Evolutionary conservation across 164 flowering plant species (phyloP).

Genomic region (Nymphaea thermarum): DNA sequence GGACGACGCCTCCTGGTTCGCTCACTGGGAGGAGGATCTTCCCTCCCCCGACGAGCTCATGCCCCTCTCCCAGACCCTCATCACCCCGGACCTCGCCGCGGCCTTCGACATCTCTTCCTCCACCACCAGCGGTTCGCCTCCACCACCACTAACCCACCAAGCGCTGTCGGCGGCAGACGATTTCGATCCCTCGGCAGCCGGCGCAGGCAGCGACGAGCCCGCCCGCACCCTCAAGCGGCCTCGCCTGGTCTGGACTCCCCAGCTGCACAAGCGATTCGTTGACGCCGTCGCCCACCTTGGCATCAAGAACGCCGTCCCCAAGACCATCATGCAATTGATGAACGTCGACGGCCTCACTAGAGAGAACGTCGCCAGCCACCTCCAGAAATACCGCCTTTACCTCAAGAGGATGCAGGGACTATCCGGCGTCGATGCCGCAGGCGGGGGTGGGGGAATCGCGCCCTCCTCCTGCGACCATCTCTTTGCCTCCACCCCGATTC

Average conservation of each 20-base stretch:
- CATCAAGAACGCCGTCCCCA: conserved; percentile 97
- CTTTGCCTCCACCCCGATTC: conserved; percentile 78
- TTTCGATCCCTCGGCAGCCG: not conserved
- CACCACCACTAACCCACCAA: conserved; percentile 4
- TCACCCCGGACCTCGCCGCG: conserved; percentile 78
- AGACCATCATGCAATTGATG: conserved; percentile 99
- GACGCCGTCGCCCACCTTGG: conserved; percentile 98
- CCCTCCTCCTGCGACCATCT: conserved; percentile 21
- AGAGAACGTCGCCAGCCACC: conserved; percentile 95
- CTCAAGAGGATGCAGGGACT: conserved; percentile 90
- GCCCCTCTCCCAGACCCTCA: conserved; percentile 88
- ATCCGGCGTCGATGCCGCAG: conserved; percentile 20
- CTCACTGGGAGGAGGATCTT: conserved; percentile 85
- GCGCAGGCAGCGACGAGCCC: conserved; percentile 35
- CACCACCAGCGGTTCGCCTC: conserved; percentile 3
- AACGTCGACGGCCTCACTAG: conserved; percentile 94
- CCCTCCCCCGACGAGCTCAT: conserved; percentile 87
- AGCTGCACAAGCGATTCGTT: conserved; percentile 94
- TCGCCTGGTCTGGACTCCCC: conserved; percentile 95
- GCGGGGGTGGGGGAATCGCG: conserved; percentile 26
- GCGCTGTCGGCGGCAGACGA: not conserved
- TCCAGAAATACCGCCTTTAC: conserved; percentile 90
- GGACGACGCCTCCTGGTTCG: conserved; percentile 62
- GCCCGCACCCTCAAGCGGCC: conserved; percentile 90
- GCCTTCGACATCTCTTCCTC: conserved; percentile 58